A percentile compares a stretch with the other conserved stretches of the same genome.
Conservation (phyloP, 148 eudicot species). For the Talinum fruticosum region DNA sequence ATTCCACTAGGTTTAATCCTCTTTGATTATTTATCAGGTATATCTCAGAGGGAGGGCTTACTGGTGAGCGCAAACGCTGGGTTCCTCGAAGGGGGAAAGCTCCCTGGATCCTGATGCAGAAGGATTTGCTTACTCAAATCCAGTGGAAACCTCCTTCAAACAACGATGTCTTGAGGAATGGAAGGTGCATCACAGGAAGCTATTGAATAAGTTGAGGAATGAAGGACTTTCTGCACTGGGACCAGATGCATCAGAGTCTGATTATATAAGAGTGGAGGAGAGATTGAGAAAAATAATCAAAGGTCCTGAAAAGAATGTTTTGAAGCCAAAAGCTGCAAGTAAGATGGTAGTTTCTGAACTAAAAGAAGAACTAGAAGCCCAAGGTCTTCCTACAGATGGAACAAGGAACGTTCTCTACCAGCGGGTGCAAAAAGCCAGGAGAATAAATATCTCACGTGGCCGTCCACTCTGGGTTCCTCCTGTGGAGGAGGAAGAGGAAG, state of each 20-base stretch:
- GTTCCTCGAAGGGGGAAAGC: conserved; percentile 95
- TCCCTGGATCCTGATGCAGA: conserved; percentile 96
- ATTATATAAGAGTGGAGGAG: conserved; percentile 79
- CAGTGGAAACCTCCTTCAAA: conserved; percentile 87
- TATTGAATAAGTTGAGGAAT: conserved; percentile 58
- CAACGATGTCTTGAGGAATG: conserved; percentile 84
- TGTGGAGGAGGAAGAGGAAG: conserved; percentile 93
- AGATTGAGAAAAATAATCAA: conserved; percentile 72
- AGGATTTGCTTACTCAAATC: conserved; percentile 73
- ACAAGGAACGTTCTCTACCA: conserved; percentile 93
- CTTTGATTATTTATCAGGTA: conserved; percentile 47
- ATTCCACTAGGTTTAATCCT: not conserved
- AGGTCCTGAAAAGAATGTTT: conserved; percentile 68
- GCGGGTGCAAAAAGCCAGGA: conserved; percentile 94
- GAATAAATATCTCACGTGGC: conserved; percentile 92
- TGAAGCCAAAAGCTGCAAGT: conserved; percentile 98
- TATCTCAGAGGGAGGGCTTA: conserved; percentile 88
- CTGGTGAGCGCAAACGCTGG: conserved; percentile 97
- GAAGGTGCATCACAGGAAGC: conserved; percentile 70
- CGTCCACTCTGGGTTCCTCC: conserved; percentile 98
- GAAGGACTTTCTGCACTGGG: conserved; percentile 77
- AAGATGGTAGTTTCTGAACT: conserved; percentile 94
- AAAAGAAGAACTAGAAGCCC: conserved; percentile 94
- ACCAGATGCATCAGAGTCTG: conserved; percentile 59
- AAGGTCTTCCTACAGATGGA: conserved; percentile 93